Base-by-base conservation (phyloP, 176 grass and related monocot genomes). In the Triticum timopheevii region DNA sequence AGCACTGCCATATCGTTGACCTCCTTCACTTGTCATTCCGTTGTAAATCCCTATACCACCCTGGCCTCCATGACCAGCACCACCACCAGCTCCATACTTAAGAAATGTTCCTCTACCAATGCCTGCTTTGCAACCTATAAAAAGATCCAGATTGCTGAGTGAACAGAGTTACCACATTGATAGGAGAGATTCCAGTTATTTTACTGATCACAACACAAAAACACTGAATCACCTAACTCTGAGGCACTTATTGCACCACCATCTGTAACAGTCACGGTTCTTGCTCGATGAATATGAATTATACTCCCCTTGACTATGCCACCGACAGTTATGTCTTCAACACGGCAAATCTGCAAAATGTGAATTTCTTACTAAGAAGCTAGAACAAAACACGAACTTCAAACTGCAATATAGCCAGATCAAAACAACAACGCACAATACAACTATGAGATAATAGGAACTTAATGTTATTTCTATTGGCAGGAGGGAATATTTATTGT, bases 231-330 rank as follows among this genome's bases (percentile, higher is more conserved):
- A 98, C 97, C 97, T 94, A 96, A 96, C 90, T 94, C 97, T 93
- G 97, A 94, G 80, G 97, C 94, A 91, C 87, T 98, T 83, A 98
- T 93, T 45, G 84, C 92, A 80, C 97, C 97, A 83, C 92, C 42
- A 52, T 82, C 85, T 73, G 82, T 72, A 87, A 98, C 79, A 10
- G 86, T 93, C 35, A 98, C 92, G 64, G 97, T 98, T 90, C 93
- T 98, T 83, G 97, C 97, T 85, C 97, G 92, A 82, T 98, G 97
- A 83, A 98, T 98, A 79, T 98, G 93, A 80, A 98, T 91, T 83
- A 98, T 92, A 88, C 92, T 98, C 79, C 97, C 97, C 80, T 75
- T 94, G 69, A 98, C 78, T 82, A 87, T 39, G 76, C 97, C 97
- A 88, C 89, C 87, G 45, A 98, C 72, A 76, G 66, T 98, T 87